Evolutionary conservation across 2,329 filamentous ascomycete species (phyloP), one percentile per base, ranked within the genome.

Genomic region (Aureobasidium sp.): DNA sequence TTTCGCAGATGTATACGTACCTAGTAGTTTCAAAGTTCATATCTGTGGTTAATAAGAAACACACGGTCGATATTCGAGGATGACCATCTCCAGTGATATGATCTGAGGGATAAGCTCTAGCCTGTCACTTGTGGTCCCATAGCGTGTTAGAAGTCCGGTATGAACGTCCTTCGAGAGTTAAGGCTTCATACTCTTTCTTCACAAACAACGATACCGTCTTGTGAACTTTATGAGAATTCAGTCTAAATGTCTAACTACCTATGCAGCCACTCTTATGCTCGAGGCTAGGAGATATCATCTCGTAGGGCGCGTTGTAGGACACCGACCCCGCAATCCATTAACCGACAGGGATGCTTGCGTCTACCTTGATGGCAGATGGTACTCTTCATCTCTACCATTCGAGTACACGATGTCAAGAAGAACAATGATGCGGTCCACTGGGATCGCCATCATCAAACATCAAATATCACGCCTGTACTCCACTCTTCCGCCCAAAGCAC

Each of bases 401-500:
- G 15, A 27, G 4, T 17, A 1, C 7, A 48, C 20, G 2, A 36
- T 59, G 55, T 39, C 32, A 29, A 48, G 20, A 37, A 43, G 17
- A 51, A 43, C 36, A 39, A 39, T 26, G 34, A 48, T 51, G 46
- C 57, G 57, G 15, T 27, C 27, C 27, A 6, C 24, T n/a, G n/a
- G 44, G 13, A 2, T 59, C 17, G 34, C 57, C 7, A 17, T 1
- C 17, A 24, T 43, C 34, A 34, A 34, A n/a, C 10, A 9, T 43
- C 57, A 50, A 34, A 50, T 9, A 12, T 20, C 44, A n/a, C 57
- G 69, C 64, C 67, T 69, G 34, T 83, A 84, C 72, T 81, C 83
- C 24, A 74, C 79, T 10, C 76, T 68, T 67, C 80, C 71, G 66
- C 74, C 71, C n/a, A 76, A 74, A 53, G 82, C 83, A 63, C 81